phyloP scores from a whole-genome alignment of 2,329 filamentous ascomycete genomes.

The Helicocarpus griseus region DNA sequence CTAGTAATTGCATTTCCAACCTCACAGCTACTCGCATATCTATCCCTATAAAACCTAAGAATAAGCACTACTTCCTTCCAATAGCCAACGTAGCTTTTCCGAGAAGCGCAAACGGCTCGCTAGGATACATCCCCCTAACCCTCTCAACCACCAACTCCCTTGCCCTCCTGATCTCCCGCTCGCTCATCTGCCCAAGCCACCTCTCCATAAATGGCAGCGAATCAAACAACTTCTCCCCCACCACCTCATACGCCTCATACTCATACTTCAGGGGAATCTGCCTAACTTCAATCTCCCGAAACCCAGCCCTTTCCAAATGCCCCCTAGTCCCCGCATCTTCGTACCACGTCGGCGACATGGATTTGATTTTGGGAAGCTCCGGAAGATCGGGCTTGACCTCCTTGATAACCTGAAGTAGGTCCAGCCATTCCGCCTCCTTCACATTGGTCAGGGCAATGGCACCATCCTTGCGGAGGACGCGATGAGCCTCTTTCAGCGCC shows the following conservation, averaged over 20 bases:
- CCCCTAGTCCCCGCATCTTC: not conserved
- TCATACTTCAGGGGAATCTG: not conserved
- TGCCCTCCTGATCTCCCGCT: not conserved
- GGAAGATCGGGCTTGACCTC: not conserved
- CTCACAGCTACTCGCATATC: no score
- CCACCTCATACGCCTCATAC: not conserved
- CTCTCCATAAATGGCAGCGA: slow-evolving; percentile 1
- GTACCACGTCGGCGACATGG: not conserved
- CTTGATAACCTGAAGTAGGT: not conserved
- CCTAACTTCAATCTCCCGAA: not conserved
- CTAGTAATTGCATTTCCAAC: no score
- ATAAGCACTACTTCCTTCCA: slow-evolving; percentile 2
- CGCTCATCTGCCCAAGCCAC: not conserved
- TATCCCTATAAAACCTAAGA: no score
- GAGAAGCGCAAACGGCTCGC: not conserved
- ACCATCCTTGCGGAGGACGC: not conserved
- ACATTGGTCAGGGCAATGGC: not conserved
- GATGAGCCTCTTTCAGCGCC: not conserved
- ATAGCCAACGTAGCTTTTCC: not conserved
- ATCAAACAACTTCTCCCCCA: not conserved
- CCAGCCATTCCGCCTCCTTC: not conserved
- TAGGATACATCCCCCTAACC: not conserved
- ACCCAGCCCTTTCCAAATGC: not conserved
- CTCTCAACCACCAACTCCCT: not conserved
- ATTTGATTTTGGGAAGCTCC: not conserved